Evolutionary conservation across 371 early-diverging fungal species (phyloP), one percentile per base, ranked within the genome.

Genomic region (Lichtheimia ornata): DNA sequence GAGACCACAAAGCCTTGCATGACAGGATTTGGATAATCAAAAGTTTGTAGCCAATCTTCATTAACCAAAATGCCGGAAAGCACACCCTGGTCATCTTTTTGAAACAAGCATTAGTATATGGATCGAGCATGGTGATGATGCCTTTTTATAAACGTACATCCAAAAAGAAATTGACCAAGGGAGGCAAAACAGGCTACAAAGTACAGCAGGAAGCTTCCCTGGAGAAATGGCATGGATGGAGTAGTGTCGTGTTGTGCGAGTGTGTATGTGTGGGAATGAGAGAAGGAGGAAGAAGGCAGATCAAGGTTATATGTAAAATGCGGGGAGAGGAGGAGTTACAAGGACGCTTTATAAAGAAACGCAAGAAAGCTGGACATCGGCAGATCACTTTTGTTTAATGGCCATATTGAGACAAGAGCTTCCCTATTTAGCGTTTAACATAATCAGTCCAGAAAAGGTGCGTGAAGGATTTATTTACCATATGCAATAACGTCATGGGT

Each of bases 81-180:
- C 15, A 83, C 69, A 20, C 76, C 76, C 41, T 73, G 71, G 22
- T 72, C 75, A 53, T 75, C 73, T 73, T 51, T 28, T 28, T 28
- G 22, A 22, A 22, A 22, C 22, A 22, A 22, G 22, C 2, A 22
- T 22, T 22, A 28, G 4, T 28, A 28, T 7, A 28, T 28, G 7
- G n/a, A n/a, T n/a, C n/a, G n/a, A n/a, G 4, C 28, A 28, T 28
- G 35, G 9, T 11, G 35, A 30, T 5, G 7, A 35, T 9, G 22
- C 22, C 2, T 22, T 22, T 22, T 35, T 11, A 11, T 35, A 45
- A 28, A 66, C 72, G 55, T 76, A 71, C 74, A 77, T 15, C 77
- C 77, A 59, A 77, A 77, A 14, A 77, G 54, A 28, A 77, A 77
- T 35, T 74, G 74, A 2, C 77, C 77, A 11, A 77, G 40, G 13